These are phyloP conservation scores for Myriosclerotinia scirpicola DNA, from an alignment of 2,329 filamentous ascomycete species.

Conservation along the genomic window DNA sequence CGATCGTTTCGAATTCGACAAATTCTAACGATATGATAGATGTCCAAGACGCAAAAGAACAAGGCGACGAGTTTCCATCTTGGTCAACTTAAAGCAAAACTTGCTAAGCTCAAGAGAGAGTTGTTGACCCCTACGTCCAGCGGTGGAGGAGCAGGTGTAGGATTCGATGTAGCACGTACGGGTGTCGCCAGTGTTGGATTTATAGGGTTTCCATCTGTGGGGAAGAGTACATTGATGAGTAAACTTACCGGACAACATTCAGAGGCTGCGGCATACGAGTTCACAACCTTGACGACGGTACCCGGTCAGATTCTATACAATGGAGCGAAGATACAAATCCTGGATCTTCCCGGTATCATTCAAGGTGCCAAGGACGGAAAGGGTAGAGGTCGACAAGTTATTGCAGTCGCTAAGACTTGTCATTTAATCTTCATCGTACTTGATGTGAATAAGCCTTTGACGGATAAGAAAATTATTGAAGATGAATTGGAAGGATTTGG, in stretches of 20 bases:
- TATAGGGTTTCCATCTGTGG: conserved; percentile 97
- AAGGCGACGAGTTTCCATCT: conserved; percentile 93
- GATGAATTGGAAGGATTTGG: conserved; percentile 94
- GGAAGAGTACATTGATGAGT: conserved; percentile 98
- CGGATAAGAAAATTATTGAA: conserved; percentile 95
- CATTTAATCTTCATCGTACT: conserved; percentile 98
- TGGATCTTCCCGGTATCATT: conserved; percentile 98
- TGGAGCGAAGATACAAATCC: conserved; percentile 95
- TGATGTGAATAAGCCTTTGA: conserved; percentile 97
- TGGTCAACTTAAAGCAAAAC: conserved; percentile 95
- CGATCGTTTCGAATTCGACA: conserved; percentile 25
- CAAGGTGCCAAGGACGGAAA: conserved; percentile 98
- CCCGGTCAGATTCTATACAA: conserved; percentile 96
- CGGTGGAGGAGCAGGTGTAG: conserved; percentile 79
- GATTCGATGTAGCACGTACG: conserved; percentile 96
- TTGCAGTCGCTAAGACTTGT: conserved; percentile 98
- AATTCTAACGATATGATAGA: conserved; percentile 51
- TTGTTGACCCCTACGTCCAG: conserved; percentile 82
- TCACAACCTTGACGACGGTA: conserved; percentile 96
- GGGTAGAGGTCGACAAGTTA: conserved; percentile 95
- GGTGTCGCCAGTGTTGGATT: conserved; percentile 97
- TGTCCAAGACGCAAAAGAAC: conserved; percentile 97
- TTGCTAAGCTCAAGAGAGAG: conserved; percentile 96
- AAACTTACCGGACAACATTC: conserved; percentile 93
- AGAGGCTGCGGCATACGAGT: conserved; percentile 96